phyloP scores from a whole-genome alignment of 2,329 filamentous ascomycete genomes.

The Ophiobolus disseminans region DNA sequence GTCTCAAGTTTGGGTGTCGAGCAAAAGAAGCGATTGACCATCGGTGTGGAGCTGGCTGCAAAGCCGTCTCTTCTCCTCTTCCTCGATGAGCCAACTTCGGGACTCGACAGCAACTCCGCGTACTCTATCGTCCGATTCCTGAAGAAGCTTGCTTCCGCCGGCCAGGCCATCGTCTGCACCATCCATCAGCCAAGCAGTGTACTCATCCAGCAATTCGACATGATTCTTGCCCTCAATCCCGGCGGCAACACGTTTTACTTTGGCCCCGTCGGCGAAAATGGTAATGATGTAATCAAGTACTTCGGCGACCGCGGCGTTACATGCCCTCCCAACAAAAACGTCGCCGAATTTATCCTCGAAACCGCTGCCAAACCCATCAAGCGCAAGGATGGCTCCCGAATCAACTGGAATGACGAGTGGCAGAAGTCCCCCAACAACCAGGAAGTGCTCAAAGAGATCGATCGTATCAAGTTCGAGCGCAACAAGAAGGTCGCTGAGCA shows the following conservation, averaged over 20 bases:
- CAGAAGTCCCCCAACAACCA: slow-evolving; percentile 67
- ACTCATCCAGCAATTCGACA: slow-evolving; percentile 75
- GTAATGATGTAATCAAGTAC: slow-evolving; percentile 69
- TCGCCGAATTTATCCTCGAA: slow-evolving; percentile 71
- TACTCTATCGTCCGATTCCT: slow-evolving; percentile 73
- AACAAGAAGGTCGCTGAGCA: slow-evolving; percentile 52
- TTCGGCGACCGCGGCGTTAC: slow-evolving; percentile 70
- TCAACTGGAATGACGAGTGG: slow-evolving; percentile 82
- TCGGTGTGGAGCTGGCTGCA: slow-evolving; percentile 70
- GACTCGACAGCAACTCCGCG: slow-evolving; percentile 73
- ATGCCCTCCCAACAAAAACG: slow-evolving; percentile 71
- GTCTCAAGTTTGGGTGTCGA: slow-evolving; percentile 71
- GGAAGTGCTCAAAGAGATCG: slow-evolving; percentile 68
- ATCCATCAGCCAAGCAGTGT: slow-evolving; percentile 76
- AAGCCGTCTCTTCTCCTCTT: slow-evolving; percentile 73
- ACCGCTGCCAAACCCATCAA: slow-evolving; percentile 66
- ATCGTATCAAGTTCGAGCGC: slow-evolving; percentile 66
- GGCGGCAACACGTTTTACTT: slow-evolving; percentile 78
- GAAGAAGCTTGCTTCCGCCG: slow-evolving; percentile 70
- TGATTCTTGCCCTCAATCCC: slow-evolving; percentile 72
- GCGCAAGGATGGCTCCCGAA: slow-evolving; percentile 59
- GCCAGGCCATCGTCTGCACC: slow-evolving; percentile 76
- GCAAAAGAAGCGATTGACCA: slow-evolving; percentile 74
- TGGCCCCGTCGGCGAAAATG: slow-evolving; percentile 72
- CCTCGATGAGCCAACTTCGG: slow-evolving; percentile 75